A percentile compares a stretch with the other conserved stretches of the same genome.
These are phyloP conservation scores for Strobilomyces confusus DNA, from an alignment of 768 basidiomycete species.

Conservation along the genomic window DNA sequence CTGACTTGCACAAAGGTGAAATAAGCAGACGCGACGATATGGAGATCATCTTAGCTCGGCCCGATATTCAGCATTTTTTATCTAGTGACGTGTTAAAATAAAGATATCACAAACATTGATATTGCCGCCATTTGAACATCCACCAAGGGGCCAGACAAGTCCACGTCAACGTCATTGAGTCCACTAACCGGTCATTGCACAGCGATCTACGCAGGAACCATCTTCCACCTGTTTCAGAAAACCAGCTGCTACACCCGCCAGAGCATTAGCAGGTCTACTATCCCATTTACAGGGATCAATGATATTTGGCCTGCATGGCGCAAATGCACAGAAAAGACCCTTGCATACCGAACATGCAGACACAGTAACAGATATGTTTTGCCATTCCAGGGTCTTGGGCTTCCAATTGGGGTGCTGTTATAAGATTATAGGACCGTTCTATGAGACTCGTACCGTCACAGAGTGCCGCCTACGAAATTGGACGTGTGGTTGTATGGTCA, in stretches of 20 bases:
- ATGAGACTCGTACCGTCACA: too few relatives aligned
- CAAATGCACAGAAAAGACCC: not conserved
- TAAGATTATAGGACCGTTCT: too few relatives aligned
- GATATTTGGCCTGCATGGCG: not conserved
- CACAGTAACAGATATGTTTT: not conserved
- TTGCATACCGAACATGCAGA: not conserved
- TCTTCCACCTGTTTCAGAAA: slow-evolving; percentile 39
- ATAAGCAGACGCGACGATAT: not conserved
- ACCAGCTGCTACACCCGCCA: slow-evolving; percentile 23
- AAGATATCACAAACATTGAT: too few relatives aligned
- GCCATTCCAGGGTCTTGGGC: slow-evolving; percentile 27
- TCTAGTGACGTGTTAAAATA: slow-evolving; percentile 33
- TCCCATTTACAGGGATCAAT: slow-evolving; percentile 19
- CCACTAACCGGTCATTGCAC: slow-evolving; percentile 46
- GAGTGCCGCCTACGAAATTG: too few relatives aligned
- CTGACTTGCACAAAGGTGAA: slow-evolving; percentile 38
- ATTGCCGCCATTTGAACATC: too few relatives aligned
- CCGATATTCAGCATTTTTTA: slow-evolving; percentile 47
- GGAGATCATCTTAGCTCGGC: not conserved
- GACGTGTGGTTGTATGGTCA: too few relatives aligned
- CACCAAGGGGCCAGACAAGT: slow-evolving; percentile 25
- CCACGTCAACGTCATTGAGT: slow-evolving; percentile 39
- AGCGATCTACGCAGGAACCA: slow-evolving; percentile 43
- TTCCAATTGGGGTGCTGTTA: slow-evolving; percentile 36
- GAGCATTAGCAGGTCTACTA: slow-evolving; percentile 24